Percentiles rank a stretch among this genome's conserved stretches.
These are phyloP conservation scores for Lophium mytilinum DNA, from an alignment of 495 filamentous ascomycete genomes.

Conservation along the genomic window DNA sequence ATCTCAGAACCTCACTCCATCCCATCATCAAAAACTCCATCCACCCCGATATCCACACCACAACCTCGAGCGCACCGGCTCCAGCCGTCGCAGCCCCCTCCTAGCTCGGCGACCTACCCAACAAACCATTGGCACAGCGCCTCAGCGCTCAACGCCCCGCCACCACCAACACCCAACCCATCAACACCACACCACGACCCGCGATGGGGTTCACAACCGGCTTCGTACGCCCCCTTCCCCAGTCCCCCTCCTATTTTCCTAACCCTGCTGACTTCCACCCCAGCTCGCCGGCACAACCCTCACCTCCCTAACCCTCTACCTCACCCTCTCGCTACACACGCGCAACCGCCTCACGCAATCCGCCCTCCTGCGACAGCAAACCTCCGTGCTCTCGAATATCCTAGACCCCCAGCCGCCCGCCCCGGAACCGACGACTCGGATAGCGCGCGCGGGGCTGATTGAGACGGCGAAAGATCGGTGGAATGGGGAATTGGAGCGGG, in stretches of 20 bases:
- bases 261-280: background rate
- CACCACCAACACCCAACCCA: too few species aligned
- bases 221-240: conserved; percentile 51
- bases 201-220: conserved; percentile 73
- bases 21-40: background rate
- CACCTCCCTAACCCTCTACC: conserved; percentile 73
- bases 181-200: background rate
- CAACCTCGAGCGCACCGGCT: too few species aligned
- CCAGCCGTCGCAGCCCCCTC: too few species aligned
- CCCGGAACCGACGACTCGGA: conserved; percentile 55
- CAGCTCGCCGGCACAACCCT: conserved; percentile 80
- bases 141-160: too few species aligned
- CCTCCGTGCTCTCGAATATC: conserved; percentile 46
- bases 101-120: too few species aligned
- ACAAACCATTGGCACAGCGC: too few species aligned
- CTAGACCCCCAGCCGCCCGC: conserved; percentile 50
- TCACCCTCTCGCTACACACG: conserved; percentile 66
- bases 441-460: conserved; percentile 23
- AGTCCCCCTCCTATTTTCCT: conserved; percentile 12
- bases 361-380: conserved; percentile 61
- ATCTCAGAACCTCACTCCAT: background rate
- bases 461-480: conserved; percentile 38
- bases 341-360: conserved; percentile 63
- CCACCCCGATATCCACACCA: background rate
- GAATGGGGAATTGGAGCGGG: conserved; percentile 33